Base-by-base conservation (phyloP, 148 eudicot genomes). In the Rhododendron griersonianum region DNA sequence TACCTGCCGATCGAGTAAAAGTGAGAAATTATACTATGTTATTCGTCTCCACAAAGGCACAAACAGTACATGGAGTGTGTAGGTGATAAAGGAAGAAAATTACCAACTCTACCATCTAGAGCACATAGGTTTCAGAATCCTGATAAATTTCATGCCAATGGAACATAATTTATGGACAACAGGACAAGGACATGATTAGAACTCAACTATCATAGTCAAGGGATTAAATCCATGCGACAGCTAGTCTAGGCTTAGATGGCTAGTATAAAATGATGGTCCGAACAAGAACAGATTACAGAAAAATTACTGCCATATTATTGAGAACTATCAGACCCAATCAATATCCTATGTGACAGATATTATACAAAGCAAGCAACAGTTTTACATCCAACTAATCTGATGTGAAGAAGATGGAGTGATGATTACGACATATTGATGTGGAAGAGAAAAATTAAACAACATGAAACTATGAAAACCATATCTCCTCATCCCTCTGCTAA, bases 1-100 rank as follows among this genome's bases (percentile, higher is more conserved):
- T 80, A 95, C 55, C 99, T 98, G 93, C 79, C 81, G 25, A 81
- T 84, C 5, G 10, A 83, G 73, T 35, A 69, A 39, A 85, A 51
- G 81, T 37, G 18, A 73, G 13, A 81, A 67, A 71, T 44, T 75
- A 8, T 15, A 80, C 69, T 23, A 85, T n/a, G 59, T 67, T 47
- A 44, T 44, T 73, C 28, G 47, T 41, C 55, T 84, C 67, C 37
- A 65, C 23, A 84, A 21, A 55, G 13, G 13, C 71, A 23, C 28
- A 65, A 25, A 78, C 59, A 28, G 23, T n/a, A 53, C 0, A 74
- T 53, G 25, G 71, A 55, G 57, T 13, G 11, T 53, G 25, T 50
- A 11, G 5, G 23, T 57, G 37, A 86, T 9, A 57, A 30, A 30
- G 37, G 28, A 47, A 63, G n/a, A 48, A 84, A 74, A 33, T 48